Conservation (phyloP, 73 alveolate genomes). For the Vitrella brassicaformis region DNA sequence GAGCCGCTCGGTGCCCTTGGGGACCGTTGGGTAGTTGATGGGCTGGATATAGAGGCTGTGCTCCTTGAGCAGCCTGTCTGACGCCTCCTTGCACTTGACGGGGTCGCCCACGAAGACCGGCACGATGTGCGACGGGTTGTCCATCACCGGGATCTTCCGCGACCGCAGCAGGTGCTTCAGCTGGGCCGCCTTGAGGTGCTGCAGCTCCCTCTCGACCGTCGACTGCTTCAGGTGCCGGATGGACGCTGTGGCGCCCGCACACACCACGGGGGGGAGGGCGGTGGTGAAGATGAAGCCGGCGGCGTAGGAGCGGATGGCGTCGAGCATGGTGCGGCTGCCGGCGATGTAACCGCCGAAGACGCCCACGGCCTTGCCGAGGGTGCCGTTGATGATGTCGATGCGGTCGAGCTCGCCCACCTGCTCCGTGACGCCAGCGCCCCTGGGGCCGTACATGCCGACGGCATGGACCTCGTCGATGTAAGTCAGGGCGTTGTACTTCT, state of each 20-base stretch:
- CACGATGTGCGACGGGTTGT: slow-evolving; percentile 50
- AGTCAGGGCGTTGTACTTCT: slow-evolving; percentile 55
- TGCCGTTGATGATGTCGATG: slow-evolving; percentile 53
- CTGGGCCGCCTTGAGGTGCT: slow-evolving; percentile 21
- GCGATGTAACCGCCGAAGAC: slow-evolving; percentile 67
- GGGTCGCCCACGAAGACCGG: slow-evolving; percentile 67
- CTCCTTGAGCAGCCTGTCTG: slow-evolving; percentile 45
- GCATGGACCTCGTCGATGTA: slow-evolving; percentile 74
- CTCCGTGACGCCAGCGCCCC: slow-evolving; percentile 67
- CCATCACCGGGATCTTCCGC: slow-evolving; percentile 49
- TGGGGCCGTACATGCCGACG: slow-evolving; percentile 61
- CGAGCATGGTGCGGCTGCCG: slow-evolving; percentile 40
- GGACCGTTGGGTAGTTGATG: slow-evolving; percentile 68
- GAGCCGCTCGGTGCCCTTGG: slow-evolving; percentile 36
- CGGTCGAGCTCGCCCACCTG: slow-evolving; percentile 28
- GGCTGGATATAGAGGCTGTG: slow-evolving; percentile 60
- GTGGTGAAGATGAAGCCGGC: slow-evolving; percentile 64
- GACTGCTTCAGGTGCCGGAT: slow-evolving; percentile 44
- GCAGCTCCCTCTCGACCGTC: slow-evolving; percentile 41
- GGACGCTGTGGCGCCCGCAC: slow-evolving; percentile 53
- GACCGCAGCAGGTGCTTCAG: slow-evolving; percentile 33
- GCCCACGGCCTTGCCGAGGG: slow-evolving; percentile 72
- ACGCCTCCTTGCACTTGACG: slow-evolving; percentile 35
- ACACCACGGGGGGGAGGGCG: slow-evolving; percentile 57
- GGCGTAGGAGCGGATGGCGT: slow-evolving; percentile 47